Conservation (phyloP, 352 stramenopile species). For the Globisporangium alternatum region DNA sequence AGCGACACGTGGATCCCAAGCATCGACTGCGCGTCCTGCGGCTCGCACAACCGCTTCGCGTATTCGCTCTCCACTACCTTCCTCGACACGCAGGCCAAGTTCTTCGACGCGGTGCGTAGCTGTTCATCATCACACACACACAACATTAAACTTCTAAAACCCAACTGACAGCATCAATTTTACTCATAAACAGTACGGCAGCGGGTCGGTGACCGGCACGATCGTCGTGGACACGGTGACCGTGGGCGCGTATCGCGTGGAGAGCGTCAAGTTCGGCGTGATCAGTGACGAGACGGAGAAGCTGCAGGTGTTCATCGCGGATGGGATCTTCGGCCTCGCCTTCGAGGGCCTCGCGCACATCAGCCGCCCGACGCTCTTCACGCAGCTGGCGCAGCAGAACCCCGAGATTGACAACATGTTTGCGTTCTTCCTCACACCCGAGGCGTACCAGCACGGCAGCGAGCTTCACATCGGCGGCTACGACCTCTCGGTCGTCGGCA, state of each 20-base stretch:
- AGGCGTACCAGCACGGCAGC: conserved; percentile 62
- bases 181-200: conserved; percentile 45
- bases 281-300: conserved; percentile 63
- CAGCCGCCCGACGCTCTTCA: conserved; percentile 80
- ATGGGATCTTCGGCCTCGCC: conserved; percentile 84
- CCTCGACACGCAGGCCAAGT: conserved; percentile 68
- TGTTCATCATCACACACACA: background rate
- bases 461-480: conserved; percentile 85
- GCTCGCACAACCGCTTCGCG: conserved; percentile 58
- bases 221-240: conserved; percentile 73
- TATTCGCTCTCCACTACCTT: conserved; percentile 57
- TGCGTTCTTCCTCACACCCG: conserved; percentile 82
- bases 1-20: conserved; percentile 81
- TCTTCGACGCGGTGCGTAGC: conserved; percentile 50
- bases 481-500: conserved; percentile 76
- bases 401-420: conserved; percentile 83
- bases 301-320: conserved; percentile 79
- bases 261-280: conserved; percentile 77
- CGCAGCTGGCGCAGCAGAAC: conserved; percentile 59
- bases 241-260: conserved; percentile 64
- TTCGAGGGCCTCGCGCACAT: conserved; percentile 88
- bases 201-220: conserved; percentile 72
- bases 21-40: conserved; percentile 43
- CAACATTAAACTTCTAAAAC: background rate
- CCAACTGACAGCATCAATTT: background rate